phyloP scores from a whole-genome alignment of 1,284 basidiomycete species.

The Tilletia indica region DNA sequence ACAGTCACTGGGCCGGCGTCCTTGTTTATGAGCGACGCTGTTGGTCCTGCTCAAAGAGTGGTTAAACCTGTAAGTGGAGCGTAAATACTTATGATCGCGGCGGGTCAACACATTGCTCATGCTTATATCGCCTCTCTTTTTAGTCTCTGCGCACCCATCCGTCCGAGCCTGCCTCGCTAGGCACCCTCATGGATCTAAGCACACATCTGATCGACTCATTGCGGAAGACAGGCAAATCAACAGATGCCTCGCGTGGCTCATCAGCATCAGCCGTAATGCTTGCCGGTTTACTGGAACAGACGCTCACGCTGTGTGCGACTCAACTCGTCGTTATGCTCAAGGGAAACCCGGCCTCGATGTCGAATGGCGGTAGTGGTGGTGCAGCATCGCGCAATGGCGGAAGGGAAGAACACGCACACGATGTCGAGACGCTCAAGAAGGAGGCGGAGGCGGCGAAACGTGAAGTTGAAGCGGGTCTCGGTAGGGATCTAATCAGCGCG shows the following conservation, averaged over 20 bases:
- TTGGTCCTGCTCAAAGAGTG: conserved; percentile 57
- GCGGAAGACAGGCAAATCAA: conserved; percentile 8
- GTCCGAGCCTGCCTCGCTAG: conserved; percentile 40
- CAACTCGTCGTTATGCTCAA: conserved; percentile 24
- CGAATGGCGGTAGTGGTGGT: background rate
- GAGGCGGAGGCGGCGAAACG: conserved; percentile 5
- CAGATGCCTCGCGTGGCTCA: background rate
- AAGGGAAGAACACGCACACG: background rate
- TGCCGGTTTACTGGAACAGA: conserved; percentile 34
- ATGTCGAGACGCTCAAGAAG: background rate
- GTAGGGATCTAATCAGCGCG: background rate
- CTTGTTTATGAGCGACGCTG: conserved; percentile 62
- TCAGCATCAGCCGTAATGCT: conserved; percentile 17
- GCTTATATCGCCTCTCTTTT: too few species aligned
- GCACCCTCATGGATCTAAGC: conserved; percentile 46
- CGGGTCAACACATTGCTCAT: too few species aligned
- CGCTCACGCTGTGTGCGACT: conserved; percentile 28
- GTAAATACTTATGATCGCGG: background rate
- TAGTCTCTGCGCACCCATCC: conserved; percentile 35
- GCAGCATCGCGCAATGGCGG: background rate
- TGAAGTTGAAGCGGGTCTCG: conserved; percentile 6
- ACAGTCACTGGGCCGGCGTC: conserved; percentile 15
- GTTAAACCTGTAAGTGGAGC: conserved; percentile 3
- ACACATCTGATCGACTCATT: conserved; percentile 38
- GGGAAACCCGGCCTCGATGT: background rate